These are phyloP conservation scores for Basipetospora chlamydospora DNA, from an alignment of 2,329 filamentous ascomycete species.

Conservation along the genomic window DNA sequence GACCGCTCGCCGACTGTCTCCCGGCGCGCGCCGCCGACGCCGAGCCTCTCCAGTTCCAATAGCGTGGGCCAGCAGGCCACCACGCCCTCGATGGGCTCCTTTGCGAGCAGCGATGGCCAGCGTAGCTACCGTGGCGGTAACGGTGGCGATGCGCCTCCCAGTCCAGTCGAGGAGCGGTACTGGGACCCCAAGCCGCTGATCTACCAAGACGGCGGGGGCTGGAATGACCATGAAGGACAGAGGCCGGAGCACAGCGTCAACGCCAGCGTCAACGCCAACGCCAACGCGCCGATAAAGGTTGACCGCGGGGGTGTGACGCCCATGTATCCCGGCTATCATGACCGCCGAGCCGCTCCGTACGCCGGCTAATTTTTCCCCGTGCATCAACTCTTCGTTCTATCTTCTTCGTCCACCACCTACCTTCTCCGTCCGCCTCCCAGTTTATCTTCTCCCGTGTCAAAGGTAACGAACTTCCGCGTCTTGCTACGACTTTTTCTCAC, in stretches of 20 bases:
- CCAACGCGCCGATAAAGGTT: neutral
- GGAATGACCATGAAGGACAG: neutral
- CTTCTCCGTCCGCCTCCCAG: neutral
- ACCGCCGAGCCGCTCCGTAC: neutral
- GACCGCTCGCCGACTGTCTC: neutral
- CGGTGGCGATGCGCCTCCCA: neutral
- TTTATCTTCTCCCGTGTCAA: too few species aligned
- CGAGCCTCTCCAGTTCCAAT: neutral
- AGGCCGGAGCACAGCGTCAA: neutral
- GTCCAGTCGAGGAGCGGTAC: neutral
- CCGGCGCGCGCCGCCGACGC: neutral
- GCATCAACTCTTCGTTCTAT: too few species aligned
- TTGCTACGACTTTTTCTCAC: too few species aligned
- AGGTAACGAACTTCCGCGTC: too few species aligned
- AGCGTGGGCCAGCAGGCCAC: neutral
- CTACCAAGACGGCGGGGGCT: neutral
- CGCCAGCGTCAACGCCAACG: too few species aligned
- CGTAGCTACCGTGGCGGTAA: neutral
- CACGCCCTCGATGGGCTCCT: slow-evolving; percentile 2
- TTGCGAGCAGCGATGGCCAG: neutral
- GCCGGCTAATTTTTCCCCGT: neutral
- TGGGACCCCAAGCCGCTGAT: neutral
- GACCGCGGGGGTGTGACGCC: neutral
- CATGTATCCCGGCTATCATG: neutral
- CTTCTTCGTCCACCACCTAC: neutral